A percentile compares a stretch with the other conserved stretches of the same genome.
phyloP scores from a whole-genome alignment of 257 asterid species.

The Handroanthus guayacan region DNA sequence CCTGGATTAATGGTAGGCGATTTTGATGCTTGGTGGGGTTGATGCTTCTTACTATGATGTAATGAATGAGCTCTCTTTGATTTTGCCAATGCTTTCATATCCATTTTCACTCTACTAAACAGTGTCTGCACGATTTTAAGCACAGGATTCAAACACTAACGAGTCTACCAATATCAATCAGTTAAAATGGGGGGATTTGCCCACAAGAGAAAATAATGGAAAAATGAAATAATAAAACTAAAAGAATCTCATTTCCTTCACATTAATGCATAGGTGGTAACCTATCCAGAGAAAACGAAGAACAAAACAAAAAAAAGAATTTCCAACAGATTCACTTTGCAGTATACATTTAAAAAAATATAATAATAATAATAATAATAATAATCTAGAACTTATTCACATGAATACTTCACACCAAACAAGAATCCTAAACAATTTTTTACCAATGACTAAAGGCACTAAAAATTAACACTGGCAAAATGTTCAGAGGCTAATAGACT shows the following conservation, averaged over 20 bases:
- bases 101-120: constrained; percentile 55
- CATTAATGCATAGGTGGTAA: background rate
- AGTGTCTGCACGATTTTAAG: constrained; percentile 27
- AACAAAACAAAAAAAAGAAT: background rate
- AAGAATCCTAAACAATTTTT: background rate
- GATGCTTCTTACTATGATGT: constrained; percentile 74
- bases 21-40: constrained; percentile 57
- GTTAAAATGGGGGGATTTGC: background rate
- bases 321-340: constrained; percentile 6
- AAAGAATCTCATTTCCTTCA: constrained; percentile 19
- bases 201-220: background rate
- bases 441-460: background rate
- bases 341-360: background rate
- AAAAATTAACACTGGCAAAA: background rate
- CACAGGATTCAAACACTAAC: background rate
- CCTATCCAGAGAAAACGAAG: too few species aligned
- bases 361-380: too few species aligned
- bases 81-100: constrained; percentile 90
- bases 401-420: background rate
- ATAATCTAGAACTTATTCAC: background rate
- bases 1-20: constrained; percentile 47
- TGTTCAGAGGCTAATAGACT: background rate
- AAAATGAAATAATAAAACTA: background rate
- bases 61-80: constrained; percentile 90
- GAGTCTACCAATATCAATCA: constrained; percentile 2